Percentiles rank a stretch among this genome's conserved stretches.
phyloP scores from a whole-genome alignment of 2,329 filamentous ascomycete species.

The Achaetomium macrosporum region DNA sequence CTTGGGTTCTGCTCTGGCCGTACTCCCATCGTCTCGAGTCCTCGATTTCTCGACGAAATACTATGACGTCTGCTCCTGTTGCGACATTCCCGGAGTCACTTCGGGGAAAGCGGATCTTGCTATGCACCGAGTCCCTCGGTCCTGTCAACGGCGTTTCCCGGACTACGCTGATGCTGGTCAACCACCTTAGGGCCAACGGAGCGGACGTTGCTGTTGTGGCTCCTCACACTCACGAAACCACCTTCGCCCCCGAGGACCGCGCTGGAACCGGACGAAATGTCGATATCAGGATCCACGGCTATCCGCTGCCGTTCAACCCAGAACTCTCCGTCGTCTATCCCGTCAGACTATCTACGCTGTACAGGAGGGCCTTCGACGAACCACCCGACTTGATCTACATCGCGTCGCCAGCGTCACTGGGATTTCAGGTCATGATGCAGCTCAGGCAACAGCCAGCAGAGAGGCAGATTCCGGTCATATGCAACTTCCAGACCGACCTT shows the following conservation, averaged over 20 bases:
- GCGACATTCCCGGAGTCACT: constrained; percentile 1
- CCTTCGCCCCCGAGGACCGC: background rate
- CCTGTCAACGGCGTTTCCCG: constrained; percentile 8
- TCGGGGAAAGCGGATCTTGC: constrained; percentile 5
- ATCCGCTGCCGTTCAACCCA: constrained; percentile 3
- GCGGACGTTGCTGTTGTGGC: constrained; percentile 3
- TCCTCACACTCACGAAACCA: constrained; percentile 1
- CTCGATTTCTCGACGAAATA: background rate
- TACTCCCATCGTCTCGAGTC: background rate
- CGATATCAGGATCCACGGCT: background rate
- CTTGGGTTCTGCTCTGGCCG: background rate
- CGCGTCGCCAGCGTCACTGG: constrained; percentile 5
- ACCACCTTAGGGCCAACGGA: constrained; percentile 2
- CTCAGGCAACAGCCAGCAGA: background rate
- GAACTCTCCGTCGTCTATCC: constrained; percentile 7
- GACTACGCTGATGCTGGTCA: constrained; percentile 8
- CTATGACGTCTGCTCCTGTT: background rate
- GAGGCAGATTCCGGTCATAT: background rate
- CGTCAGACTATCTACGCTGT: background rate
- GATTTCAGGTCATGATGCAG: constrained; percentile 6
- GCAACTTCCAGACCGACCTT: constrained; percentile 10
- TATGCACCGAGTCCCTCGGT: constrained; percentile 7
- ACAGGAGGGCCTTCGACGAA: background rate
- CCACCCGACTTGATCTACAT: constrained; percentile 3
- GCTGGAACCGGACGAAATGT: background rate